A percentile compares a stretch with the other conserved stretches of the same genome.
Evolutionary conservation across 2,329 filamentous ascomycete genomes (phyloP).

Genomic region (Myriosclerotinia curreyana): DNA sequence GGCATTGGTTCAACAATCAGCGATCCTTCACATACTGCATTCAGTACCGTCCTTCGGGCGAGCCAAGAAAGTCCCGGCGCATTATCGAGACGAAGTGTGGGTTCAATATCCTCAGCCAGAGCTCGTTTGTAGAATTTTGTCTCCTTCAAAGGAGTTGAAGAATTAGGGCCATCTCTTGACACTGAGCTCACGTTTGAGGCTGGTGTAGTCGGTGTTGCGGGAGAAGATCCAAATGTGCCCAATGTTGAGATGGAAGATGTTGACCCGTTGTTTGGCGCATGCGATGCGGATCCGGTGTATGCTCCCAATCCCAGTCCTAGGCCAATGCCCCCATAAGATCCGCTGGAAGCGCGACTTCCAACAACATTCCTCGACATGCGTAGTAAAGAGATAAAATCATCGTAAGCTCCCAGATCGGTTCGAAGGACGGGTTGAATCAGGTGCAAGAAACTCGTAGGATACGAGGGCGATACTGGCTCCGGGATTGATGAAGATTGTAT

Average conservation of each 20-base stretch:
- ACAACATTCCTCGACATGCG: conserved; percentile 59
- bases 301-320: conserved; percentile 47
- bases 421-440: conserved; percentile 80
- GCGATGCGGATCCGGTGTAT: conserved; percentile 42
- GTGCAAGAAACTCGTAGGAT: conserved; percentile 72
- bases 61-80: conserved; percentile 94
- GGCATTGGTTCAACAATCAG: conserved; percentile 88
- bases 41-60: conserved; percentile 78
- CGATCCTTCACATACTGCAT: conserved; percentile 77
- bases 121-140: conserved; percentile 92
- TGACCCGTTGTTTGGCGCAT: conserved; percentile 56
- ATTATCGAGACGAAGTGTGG: conserved; percentile 82
- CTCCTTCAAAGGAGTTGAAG: conserved; percentile 71
- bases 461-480: conserved; percentile 51
- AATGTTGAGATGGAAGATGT: conserved; percentile 55
- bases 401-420: conserved; percentile 74
- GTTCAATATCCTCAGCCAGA: conserved; percentile 87
- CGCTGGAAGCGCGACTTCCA: conserved; percentile 66
- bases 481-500: conserved; percentile 35
- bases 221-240: conserved; percentile 51
- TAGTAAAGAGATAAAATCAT: conserved; percentile 79
- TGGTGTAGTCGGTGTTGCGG: conserved; percentile 57
- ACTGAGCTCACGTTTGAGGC: conserved; percentile 51
- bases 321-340: conserved; percentile 60
- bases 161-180: conserved; percentile 41